phyloP scores from a whole-genome alignment of 1,284 basidiomycete genomes.

The Sporisorium scitamineum region DNA sequence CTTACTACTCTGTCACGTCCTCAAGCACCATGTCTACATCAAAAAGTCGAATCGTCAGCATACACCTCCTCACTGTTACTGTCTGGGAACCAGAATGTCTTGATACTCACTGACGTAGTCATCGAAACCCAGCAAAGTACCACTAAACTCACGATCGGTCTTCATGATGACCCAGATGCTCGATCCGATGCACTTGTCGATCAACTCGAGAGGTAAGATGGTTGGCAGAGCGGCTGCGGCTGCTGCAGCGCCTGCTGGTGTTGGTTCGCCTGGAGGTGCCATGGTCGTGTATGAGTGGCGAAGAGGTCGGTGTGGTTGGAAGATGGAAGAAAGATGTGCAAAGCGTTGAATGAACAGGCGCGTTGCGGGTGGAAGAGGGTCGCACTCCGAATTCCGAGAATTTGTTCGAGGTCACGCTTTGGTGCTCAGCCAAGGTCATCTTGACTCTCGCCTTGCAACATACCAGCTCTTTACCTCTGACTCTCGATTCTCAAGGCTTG shows the following conservation, averaged over 20 bases:
- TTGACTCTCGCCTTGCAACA: too few relatives aligned
- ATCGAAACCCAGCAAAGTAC: slow-evolving; percentile 95
- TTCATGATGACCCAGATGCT: slow-evolving; percentile 70
- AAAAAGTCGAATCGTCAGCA: background rate
- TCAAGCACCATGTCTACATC: slow-evolving; percentile 93
- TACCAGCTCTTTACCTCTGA: too few relatives aligned
- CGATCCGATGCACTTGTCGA: slow-evolving; percentile 69
- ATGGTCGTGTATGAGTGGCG: slow-evolving; percentile 13
- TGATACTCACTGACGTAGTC: slow-evolving; percentile 95
- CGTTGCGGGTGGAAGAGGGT: too few relatives aligned
- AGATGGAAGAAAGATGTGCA: background rate
- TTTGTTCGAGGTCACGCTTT: too few relatives aligned
- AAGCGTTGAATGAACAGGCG: too few relatives aligned
- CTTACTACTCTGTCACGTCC: slow-evolving; percentile 95
- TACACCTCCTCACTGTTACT: background rate
- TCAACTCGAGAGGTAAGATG: slow-evolving; percentile 67
- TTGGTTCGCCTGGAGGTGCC: slow-evolving; percentile 49
- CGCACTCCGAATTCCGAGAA: too few relatives aligned
- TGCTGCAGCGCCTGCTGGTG: slow-evolving; percentile 34
- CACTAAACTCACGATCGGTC: slow-evolving; percentile 74
- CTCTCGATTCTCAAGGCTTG: too few relatives aligned
- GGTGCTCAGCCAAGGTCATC: too few relatives aligned
- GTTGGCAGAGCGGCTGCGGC: slow-evolving; percentile 51
- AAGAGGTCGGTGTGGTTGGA: slow-evolving; percentile 1
- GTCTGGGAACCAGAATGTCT: too few relatives aligned